phyloP scores from a whole-genome alignment of 129 eudicot species.

The Escallonia herrerae region DNA sequence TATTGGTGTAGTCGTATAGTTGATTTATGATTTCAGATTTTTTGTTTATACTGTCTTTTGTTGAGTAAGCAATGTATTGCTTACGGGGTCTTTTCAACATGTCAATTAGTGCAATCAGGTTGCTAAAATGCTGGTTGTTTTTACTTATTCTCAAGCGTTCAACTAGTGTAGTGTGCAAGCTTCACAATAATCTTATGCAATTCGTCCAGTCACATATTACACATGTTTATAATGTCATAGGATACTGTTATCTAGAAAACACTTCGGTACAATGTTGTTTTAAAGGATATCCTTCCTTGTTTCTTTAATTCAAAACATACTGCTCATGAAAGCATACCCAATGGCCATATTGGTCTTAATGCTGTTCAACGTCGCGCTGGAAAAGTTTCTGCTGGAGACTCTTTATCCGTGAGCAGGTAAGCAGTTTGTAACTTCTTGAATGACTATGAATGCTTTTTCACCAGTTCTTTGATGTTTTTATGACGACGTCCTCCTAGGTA shows the following conservation, averaged over 20 bases:
- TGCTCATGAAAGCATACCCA: conserved; percentile 48
- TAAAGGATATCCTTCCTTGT: neutral
- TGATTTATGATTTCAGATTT: too few relatives aligned
- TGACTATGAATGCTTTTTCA: conserved; percentile 2
- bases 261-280: conserved; percentile 13
- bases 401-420: conserved; percentile 61
- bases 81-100: too few relatives aligned
- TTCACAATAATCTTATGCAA: too few relatives aligned
- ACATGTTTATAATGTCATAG: conserved; percentile 4
- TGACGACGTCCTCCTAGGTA: conserved; percentile 37
- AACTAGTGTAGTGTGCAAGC: too few relatives aligned
- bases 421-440: conserved; percentile 12
- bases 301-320: conserved; percentile 57
- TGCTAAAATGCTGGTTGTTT: too few relatives aligned
- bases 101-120: too few relatives aligned
- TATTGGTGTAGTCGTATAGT: too few relatives aligned
- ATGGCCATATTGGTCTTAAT: conserved; percentile 75
- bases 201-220: neutral
- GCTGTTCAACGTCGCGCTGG: conserved; percentile 80
- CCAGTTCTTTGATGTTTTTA: neutral
- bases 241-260: neutral
- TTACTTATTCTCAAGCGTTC: too few relatives aligned
- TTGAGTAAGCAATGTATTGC: too few relatives aligned
- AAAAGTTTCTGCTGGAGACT: conserved; percentile 78
- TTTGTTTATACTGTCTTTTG: too few relatives aligned